A percentile compares a stretch with the other conserved stretches of the same genome.
Evolutionary conservation across 2,329 filamentous ascomycete genomes (phyloP).

Genomic region (Ophiocordyceps australis): DNA sequence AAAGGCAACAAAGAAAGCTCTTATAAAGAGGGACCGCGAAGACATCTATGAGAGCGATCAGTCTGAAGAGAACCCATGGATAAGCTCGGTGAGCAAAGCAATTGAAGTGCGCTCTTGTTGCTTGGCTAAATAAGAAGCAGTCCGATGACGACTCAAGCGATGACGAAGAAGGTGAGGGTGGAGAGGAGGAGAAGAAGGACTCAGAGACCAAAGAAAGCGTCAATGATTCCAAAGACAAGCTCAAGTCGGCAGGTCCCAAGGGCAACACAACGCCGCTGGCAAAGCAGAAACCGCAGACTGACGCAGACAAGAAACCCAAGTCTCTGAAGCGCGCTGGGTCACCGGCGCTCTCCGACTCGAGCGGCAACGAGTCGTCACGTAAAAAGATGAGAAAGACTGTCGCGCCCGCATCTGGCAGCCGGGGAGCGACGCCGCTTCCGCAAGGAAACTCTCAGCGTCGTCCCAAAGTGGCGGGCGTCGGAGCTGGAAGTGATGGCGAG

Average conservation of each 20-base stretch:
- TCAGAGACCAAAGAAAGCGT: conserved; percentile 38
- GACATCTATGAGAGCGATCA: conserved; percentile 65
- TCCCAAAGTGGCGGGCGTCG: conserved; percentile 23
- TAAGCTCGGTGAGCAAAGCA: conserved; percentile 14
- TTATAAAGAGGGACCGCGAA: conserved; percentile 74
- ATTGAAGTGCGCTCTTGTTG: too few species aligned
- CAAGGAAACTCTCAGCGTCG: conserved; percentile 18
- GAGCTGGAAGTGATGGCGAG: conserved; percentile 55
- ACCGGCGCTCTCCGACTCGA: conserved; percentile 75
- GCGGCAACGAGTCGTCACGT: conserved; percentile 75
- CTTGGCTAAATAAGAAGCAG: conserved; percentile 11
- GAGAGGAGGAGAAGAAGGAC: conserved; percentile 46
- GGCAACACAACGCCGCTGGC: conserved; percentile 40
- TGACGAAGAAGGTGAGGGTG: conserved; percentile 18
- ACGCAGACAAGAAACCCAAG: conserved; percentile 30
- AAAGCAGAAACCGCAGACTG: conserved; percentile 23
- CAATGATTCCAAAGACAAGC: conserved; percentile 33
- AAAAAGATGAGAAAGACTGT: conserved; percentile 54
- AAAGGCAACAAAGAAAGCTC: conserved; percentile 61
- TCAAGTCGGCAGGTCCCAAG: conserved; percentile 43
- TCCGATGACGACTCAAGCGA: conserved; percentile 28
- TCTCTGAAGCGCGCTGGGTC: conserved; percentile 71
- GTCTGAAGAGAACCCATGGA: conserved; percentile 23
- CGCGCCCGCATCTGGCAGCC: conserved; percentile 28
- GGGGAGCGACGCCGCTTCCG: conserved; percentile 35